phyloP scores from a whole-genome alignment of 2,329 filamentous ascomycete genomes.

The Verticillium albo-atrum region DNA sequence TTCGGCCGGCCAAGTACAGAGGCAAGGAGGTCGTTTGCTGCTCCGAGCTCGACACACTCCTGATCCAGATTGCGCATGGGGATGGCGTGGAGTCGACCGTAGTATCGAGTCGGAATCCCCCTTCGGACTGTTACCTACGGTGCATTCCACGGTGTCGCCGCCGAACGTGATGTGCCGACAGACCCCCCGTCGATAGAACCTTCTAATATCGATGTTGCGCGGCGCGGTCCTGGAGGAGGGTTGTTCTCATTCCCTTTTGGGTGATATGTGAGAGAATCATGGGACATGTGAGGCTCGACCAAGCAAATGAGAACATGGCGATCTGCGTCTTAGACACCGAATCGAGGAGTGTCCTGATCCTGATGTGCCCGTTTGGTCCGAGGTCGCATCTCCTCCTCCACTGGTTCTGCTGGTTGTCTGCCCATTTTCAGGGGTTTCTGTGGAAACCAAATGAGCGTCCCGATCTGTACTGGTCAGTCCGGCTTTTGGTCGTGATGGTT shows the following conservation, averaged over 20 bases:
- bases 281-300: not conserved
- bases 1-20: not conserved
- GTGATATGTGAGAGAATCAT: not conserved
- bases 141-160: not conserved
- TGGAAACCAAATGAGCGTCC: not conserved
- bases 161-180: not conserved
- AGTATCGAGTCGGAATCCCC: not conserved
- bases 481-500: not conserved
- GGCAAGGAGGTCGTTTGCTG: not conserved
- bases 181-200: not conserved
- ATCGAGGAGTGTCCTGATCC: not conserved
- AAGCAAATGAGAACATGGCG: not conserved
- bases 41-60: not conserved
- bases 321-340: not conserved
- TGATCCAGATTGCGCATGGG: not conserved
- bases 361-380: not conserved
- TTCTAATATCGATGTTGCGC: not conserved
- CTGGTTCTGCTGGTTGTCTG: not conserved
- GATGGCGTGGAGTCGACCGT: not conserved
- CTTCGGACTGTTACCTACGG: not conserved
- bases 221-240: not conserved
- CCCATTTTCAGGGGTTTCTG: not conserved
- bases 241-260: not conserved
- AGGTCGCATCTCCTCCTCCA: not conserved
- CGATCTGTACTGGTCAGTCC: not conserved